These are phyloP conservation scores for Fusarium sp. DNA, from an alignment of 2,329 filamentous ascomycete genomes.

Conservation along the genomic window DNA sequence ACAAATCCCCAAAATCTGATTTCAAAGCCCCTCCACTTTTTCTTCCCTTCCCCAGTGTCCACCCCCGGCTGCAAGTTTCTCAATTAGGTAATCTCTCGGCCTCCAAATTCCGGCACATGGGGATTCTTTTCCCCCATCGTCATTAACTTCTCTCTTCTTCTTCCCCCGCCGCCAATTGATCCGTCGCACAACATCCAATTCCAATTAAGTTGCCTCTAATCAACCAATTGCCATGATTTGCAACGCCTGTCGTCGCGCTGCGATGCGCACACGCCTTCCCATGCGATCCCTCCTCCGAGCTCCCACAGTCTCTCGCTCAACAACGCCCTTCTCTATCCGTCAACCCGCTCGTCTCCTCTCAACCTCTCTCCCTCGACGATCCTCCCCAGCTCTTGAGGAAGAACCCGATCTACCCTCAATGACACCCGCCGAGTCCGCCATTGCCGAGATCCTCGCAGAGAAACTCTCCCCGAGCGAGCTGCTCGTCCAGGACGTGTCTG, in stretches of 20 bases:
- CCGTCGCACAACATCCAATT: not conserved
- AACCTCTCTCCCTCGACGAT: conserved; percentile 12
- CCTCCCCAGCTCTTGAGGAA: conserved; percentile 20
- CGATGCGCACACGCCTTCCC: conserved; percentile 36
- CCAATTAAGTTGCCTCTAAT: not conserved
- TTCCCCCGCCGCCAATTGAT: conserved; percentile 19
- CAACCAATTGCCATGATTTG: conserved; percentile 36
- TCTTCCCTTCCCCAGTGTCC: not conserved
- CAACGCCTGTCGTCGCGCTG: conserved; percentile 41
- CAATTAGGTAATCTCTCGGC: conserved; percentile 25
- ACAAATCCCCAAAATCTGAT: conserved; percentile 32
- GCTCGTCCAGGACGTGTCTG: conserved; percentile 82
- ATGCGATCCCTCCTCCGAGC: conserved; percentile 23
- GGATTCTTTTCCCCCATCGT: conserved; percentile 2
- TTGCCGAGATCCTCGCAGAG: conserved; percentile 65
- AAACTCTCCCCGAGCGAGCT: conserved; percentile 65
- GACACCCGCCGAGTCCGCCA: conserved; percentile 66
- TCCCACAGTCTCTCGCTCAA: conserved; percentile 8
- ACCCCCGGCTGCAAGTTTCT: not conserved
- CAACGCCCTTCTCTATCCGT: conserved; percentile 10
- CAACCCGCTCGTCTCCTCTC: conserved; percentile 25
- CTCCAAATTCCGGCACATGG: conserved; percentile 16
- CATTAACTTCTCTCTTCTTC: conserved; percentile 18
- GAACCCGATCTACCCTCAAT: conserved; percentile 45
- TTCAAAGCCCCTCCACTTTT: conserved; percentile 42